phyloP scores from a whole-genome alignment of 192 early-diverging fungal genomes.

The Haplosporangium gracile region DNA sequence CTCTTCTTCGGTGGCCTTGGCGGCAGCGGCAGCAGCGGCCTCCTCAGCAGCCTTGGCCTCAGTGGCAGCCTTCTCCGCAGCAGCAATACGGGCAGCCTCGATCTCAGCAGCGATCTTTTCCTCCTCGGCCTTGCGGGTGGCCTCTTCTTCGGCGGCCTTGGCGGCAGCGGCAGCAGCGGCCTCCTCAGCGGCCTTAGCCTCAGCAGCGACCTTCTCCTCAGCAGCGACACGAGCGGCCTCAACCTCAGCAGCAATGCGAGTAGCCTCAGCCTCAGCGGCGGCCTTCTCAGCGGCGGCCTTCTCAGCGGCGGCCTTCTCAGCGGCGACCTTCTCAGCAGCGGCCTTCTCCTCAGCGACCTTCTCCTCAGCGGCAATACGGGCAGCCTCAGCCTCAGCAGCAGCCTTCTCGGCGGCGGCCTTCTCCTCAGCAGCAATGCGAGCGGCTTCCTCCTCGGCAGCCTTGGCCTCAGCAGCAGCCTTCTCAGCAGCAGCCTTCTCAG shows the following conservation, averaged over 20 bases:
- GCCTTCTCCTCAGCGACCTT: slow-evolving; percentile 19
- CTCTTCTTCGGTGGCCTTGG: slow-evolving; percentile 5
- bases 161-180: background rate
- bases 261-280: slow-evolving; percentile 16
- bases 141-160: slow-evolving; percentile 8
- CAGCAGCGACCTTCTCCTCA: slow-evolving; percentile 17
- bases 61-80: slow-evolving; percentile 14
- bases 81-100: slow-evolving; percentile 25
- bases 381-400: slow-evolving; percentile 21
- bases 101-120: slow-evolving; percentile 24
- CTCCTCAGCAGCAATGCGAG: slow-evolving; percentile 22
- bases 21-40: background rate
- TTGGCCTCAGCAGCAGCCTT: slow-evolving; percentile 9
- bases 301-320: slow-evolving; percentile 24
- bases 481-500: slow-evolving; percentile 12
- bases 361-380: slow-evolving; percentile 7
- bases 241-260: slow-evolving; percentile 8
- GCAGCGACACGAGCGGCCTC: slow-evolving; percentile 8
- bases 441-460: slow-evolving; percentile 25
- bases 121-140: slow-evolving; percentile 18
- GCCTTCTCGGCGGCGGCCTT: slow-evolving; percentile 15
- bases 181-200: slow-evolving; percentile 10
- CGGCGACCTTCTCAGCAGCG: slow-evolving; percentile 35
- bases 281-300: slow-evolving; percentile 37
- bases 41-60: slow-evolving; percentile 13